A percentile compares a stretch with the other conserved stretches of the same genome.
Evolutionary conservation across 176 grass and related monocot species (phyloP).

Genomic region (Tillandsia leiboldiana): DNA sequence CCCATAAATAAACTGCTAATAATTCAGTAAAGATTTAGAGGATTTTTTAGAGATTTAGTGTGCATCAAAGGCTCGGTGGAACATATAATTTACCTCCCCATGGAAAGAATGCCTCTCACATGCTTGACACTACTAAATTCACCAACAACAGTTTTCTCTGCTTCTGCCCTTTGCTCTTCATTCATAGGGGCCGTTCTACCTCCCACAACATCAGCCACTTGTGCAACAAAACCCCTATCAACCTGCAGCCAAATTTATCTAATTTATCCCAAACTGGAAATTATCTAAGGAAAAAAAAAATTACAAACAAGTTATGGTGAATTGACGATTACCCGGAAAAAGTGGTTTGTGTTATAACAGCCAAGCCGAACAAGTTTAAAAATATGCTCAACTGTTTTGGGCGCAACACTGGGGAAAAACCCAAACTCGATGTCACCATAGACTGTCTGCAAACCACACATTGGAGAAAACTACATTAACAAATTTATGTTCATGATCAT

Average conservation of each 20-base stretch:
- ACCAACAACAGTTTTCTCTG: conserved; percentile 78
- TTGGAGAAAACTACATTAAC: conserved; percentile 8
- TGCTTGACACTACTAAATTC: conserved; percentile 97
- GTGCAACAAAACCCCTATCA: conserved; percentile 94
- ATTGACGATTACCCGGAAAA: conserved; percentile 59
- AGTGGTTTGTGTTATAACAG: conserved; percentile 91
- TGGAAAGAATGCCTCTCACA: conserved; percentile 89
- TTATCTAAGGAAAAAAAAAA: neutral
- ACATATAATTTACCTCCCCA: conserved; percentile 64
- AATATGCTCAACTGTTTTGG: conserved; percentile 86
- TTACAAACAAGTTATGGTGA: neutral
- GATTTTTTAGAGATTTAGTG: neutral
- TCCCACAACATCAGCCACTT: conserved; percentile 73
- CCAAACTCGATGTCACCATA: conserved; percentile 96
- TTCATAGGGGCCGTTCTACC: conserved; percentile 85
- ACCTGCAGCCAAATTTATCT: conserved; percentile 35
- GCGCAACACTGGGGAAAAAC: conserved; percentile 75
- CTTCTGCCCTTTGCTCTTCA: conserved; percentile 49
- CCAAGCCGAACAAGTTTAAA: conserved; percentile 90
- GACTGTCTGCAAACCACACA: conserved; percentile 51
- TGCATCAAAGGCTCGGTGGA: neutral
- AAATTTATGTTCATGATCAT: conserved; percentile 8
- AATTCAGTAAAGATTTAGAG: too few relatives aligned
- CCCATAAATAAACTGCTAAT: too few relatives aligned
- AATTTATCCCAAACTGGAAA: conserved; percentile 2